phyloP scores from a whole-genome alignment of 768 basidiomycete genomes.

The Roridomyces roridus region DNA sequence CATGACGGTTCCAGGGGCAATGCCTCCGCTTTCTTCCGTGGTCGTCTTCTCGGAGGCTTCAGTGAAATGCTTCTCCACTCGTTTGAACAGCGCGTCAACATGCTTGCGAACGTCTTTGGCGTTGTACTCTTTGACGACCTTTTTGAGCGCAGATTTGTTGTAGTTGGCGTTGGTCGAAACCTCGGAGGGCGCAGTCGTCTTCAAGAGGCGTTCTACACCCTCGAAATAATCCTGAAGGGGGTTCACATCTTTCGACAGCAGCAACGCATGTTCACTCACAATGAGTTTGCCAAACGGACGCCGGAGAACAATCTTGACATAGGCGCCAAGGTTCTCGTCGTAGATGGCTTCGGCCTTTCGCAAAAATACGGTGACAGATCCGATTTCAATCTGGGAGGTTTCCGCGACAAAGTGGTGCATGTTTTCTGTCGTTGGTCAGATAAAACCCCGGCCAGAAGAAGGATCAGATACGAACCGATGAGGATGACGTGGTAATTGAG shows the following conservation, averaged over 20 bases:
- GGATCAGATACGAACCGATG: conserved; percentile 65
- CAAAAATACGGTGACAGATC: conserved; percentile 66
- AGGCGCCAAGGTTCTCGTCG: conserved; percentile 86
- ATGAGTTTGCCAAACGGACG: conserved; percentile 88
- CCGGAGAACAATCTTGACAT: conserved; percentile 86
- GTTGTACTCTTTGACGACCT: conserved; percentile 83
- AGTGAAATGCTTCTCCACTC: conserved; percentile 96
- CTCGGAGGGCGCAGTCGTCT: conserved; percentile 79
- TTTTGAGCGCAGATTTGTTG: conserved; percentile 80
- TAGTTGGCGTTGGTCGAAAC: conserved; percentile 78
- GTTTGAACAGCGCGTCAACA: conserved; percentile 84
- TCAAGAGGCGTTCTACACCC: conserved; percentile 85
- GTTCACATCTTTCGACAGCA: background rate
- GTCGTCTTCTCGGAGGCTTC: conserved; percentile 75
- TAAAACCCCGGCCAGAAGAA: background rate
- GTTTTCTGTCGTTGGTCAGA: conserved; percentile 67
- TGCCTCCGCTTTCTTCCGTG: conserved; percentile 59
- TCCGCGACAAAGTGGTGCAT: conserved; percentile 95
- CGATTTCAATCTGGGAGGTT: conserved; percentile 70
- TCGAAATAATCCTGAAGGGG: conserved; percentile 88
- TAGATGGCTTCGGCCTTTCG: conserved; percentile 83
- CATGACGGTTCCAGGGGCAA: conserved; percentile 69
- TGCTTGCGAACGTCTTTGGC: conserved; percentile 90
- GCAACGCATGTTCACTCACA: conserved; percentile 49
- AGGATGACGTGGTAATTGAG: conserved; percentile 96